Conservation (phyloP, 345 rosid genomes). For the Salix viminalis region DNA sequence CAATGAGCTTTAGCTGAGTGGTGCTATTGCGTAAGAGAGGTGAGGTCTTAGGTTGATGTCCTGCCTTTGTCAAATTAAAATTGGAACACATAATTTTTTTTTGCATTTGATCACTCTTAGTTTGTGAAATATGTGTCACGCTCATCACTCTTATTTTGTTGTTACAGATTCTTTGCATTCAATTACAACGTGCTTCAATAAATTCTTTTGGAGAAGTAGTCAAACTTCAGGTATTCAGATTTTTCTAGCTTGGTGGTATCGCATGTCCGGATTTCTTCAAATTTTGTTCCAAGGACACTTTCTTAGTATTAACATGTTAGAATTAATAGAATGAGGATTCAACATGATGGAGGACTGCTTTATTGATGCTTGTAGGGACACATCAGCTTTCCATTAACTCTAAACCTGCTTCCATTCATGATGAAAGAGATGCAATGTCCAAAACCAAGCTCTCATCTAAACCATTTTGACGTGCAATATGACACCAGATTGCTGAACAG, state of each 20-base stretch:
- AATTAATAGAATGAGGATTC: slow-evolving; percentile 1
- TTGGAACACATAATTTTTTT: too few relatives aligned
- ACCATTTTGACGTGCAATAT: slow-evolving; percentile 17
- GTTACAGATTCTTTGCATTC: slow-evolving; percentile 81
- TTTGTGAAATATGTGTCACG: neutral
- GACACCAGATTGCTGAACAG: slow-evolving; percentile 17
- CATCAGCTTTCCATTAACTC: slow-evolving; percentile 46
- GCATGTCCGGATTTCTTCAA: neutral
- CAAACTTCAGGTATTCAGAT: slow-evolving; percentile 58
- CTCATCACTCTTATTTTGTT: slow-evolving; percentile 7
- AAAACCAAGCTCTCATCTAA: slow-evolving; percentile 18
- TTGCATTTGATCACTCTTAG: too few relatives aligned
- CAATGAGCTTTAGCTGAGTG: too few relatives aligned
- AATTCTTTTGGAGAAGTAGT: slow-evolving; percentile 56
- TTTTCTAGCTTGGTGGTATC: neutral
- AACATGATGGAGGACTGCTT: neutral
- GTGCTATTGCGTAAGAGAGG: too few relatives aligned
- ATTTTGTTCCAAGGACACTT: neutral
- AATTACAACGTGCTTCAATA: slow-evolving; percentile 63
- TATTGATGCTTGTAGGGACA: slow-evolving; percentile 49
- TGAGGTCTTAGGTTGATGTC: too few relatives aligned
- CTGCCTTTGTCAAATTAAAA: too few relatives aligned
- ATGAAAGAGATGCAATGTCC: slow-evolving; percentile 25
- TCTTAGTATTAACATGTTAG: neutral
- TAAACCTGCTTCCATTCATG: slow-evolving; percentile 51